phyloP scores from a whole-genome alignment of 1,139 yeast genomes.

The Hyphopichia buzzinii region DNA sequence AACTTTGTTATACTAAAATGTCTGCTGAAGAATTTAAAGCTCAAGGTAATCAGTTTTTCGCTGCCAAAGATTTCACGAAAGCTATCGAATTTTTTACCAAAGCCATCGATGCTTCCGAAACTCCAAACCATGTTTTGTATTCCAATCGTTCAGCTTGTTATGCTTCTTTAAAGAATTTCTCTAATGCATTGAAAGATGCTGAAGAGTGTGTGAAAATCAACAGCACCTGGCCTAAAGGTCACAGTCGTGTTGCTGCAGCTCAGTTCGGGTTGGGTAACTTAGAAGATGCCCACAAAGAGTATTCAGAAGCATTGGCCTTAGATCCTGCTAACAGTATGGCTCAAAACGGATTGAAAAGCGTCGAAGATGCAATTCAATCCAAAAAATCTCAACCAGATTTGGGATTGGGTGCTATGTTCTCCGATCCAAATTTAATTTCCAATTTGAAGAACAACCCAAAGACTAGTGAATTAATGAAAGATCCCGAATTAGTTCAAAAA shows the following conservation, averaged over 20 bases:
- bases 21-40: constrained; percentile 75
- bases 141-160: constrained; percentile 94
- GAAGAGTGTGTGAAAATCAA: constrained; percentile 76
- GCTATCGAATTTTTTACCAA: constrained; percentile 81
- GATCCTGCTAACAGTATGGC: constrained; percentile 88
- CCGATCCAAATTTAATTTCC: constrained; percentile 74
- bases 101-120: constrained; percentile 81
- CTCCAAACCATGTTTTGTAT: constrained; percentile 85
- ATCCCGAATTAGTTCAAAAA: constrained; percentile 78
- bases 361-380: constrained; percentile 54
- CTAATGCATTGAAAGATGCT: constrained; percentile 79
- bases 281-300: constrained; percentile 66
- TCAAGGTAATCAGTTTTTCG: constrained; percentile 88
- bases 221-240: constrained; percentile 91
- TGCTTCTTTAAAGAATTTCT: constrained; percentile 74
- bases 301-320: constrained; percentile 77
- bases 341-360: constrained; percentile 72
- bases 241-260: constrained; percentile 92
- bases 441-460: constrained; percentile 82
- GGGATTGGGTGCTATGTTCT: constrained; percentile 75
- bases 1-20: constrained; percentile 14
- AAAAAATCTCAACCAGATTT: constrained; percentile 56
- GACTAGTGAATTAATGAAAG: constrained; percentile 83
- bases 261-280: constrained; percentile 78
- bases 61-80: constrained; percentile 75